Base-by-base conservation (phyloP, 331 rosid genomes). In the Spiraea crenata region DNA sequence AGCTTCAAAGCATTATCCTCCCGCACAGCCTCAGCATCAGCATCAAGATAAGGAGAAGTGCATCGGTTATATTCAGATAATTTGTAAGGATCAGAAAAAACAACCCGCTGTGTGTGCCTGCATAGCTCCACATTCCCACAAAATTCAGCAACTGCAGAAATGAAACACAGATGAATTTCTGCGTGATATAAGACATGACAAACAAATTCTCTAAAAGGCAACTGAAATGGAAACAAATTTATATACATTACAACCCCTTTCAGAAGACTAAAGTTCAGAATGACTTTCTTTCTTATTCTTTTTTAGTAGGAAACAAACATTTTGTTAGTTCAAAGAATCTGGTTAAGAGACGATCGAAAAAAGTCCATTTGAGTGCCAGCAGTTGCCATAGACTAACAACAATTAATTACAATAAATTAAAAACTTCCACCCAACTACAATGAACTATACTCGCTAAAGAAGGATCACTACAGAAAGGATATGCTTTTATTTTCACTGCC, bases 21-120 rank as follows among this genome's bases (percentile, higher is more conserved):
- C 69, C 89, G 84, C 77, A 93, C 68, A 68, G 97, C 93, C 88
- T 86, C 85, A 0, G 96, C 97, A 61, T 93, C 97, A 16, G 6
- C 45, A 75, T 91, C 99, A 67, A 93, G 99, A 83, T 80, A 66
- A 39, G 99, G 96, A 35, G 95, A 76, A 62, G 79, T 93, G 86
- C 96, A 87, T 15, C 35, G 97, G 78, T 89, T 90, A 75, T 83
- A 76, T 69, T 91, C 72, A 74, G 99, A 87, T 77, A 87, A 84
- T 70, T 83, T 89, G 65, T 89, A 91, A 5, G 99, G 99, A 72
- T 93, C 97, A 72, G 99, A 89, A 69, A 93, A 91, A 74, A 93
- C 97, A 25, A 93, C 99, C 78, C 83, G 90, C 78, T 74, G 96
- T 31, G 99, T 91, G 63, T 60, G 99, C 82, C 95, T 85, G 78